Evolutionary conservation across 78 protist species (phyloP), one percentile per base, ranked within the genome.

Genomic region (Ministeria vibrans): DNA sequence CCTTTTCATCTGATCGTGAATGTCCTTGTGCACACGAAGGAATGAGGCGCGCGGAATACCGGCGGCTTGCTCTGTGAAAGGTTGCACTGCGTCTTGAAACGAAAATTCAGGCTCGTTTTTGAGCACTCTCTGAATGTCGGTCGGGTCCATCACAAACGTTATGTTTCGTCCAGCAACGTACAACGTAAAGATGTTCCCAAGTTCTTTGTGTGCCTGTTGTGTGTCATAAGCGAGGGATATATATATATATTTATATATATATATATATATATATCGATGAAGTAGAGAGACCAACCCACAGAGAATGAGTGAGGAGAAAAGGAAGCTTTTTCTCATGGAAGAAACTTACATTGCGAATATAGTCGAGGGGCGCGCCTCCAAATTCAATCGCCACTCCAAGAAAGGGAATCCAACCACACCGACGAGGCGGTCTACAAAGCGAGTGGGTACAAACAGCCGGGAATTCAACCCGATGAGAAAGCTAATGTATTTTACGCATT

Each of bases 1-100:
- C 39, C 76, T 53, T 34, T 71, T 71, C 62, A 71, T 44, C 53
- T 43, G 6, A 34, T 71, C 76, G 76, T 71, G 76, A 28, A 38
- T 71, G 23, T 38, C 62, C 76, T 28, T 13, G 32, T 71, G 76
- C 9, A 28, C 11, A 32, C 25, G 11, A 34, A 22, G 39, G 32
- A 71, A 38, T 13, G 53, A 42, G 30, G 20, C 34, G 30, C 13
- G 28, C 20, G 23, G 13, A 41, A 71, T 71, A 39, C 76, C 76
- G 39, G 76, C 76, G 28, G 45, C 9, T 18, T 4, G 3, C 76
- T 42, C 27, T 45, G 51, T 42, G 51, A 71, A 71, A 11, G 45
- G 45, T 34, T 71, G 46, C 30, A 71, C 51, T 18, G 76, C 76
- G 62, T 7, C 53, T 34, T 71, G 45, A 34, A 71, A 71, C 55